Evolutionary conservation across 441 rosid genomes (phyloP).

Genomic region (Breynia disticha): DNA sequence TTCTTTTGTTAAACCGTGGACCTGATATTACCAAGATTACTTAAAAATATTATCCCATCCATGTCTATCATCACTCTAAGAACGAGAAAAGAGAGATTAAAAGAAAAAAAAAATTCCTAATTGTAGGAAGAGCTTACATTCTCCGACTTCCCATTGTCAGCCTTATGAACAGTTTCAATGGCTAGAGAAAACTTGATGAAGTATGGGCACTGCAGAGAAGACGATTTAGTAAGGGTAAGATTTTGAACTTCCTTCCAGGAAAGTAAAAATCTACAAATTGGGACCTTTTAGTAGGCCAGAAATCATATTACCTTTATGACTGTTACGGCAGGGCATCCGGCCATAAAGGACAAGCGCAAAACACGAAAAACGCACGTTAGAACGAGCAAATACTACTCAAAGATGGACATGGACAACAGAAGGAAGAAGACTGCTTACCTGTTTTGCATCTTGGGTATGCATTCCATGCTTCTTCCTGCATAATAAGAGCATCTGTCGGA

Average conservation of each 20-base stretch:
- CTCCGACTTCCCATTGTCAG: slow-evolving; percentile 48
- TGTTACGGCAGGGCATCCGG: slow-evolving; percentile 20
- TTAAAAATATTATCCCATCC: not conserved
- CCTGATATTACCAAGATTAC: slow-evolving; percentile 20
- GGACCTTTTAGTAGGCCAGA: not conserved
- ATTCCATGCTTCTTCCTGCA: slow-evolving; percentile 75
- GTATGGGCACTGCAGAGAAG: slow-evolving; percentile 50
- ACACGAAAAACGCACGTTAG: slow-evolving; percentile 17
- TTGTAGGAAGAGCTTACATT: slow-evolving; percentile 36
- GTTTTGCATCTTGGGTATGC: slow-evolving; percentile 67
- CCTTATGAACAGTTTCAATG: slow-evolving; percentile 46
- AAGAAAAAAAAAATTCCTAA: not conserved
- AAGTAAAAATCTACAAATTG: not conserved
- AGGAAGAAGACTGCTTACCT: slow-evolving; percentile 21
- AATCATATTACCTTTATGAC: slow-evolving; percentile 50
- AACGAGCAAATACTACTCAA: not conserved
- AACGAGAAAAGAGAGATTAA: too few species aligned
- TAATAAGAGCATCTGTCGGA: slow-evolving; percentile 50
- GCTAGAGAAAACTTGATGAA: slow-evolving; percentile 52
- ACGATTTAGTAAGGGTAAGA: not conserved
- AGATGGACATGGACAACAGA: not conserved
- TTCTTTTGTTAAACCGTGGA: slow-evolving; percentile 42
- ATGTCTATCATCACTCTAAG: not conserved
- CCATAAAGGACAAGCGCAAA: slow-evolving; percentile 12
- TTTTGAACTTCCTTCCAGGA: too few species aligned